Conservation (phyloP, 768 basidiomycete genomes). For the Suillus lakei region DNA sequence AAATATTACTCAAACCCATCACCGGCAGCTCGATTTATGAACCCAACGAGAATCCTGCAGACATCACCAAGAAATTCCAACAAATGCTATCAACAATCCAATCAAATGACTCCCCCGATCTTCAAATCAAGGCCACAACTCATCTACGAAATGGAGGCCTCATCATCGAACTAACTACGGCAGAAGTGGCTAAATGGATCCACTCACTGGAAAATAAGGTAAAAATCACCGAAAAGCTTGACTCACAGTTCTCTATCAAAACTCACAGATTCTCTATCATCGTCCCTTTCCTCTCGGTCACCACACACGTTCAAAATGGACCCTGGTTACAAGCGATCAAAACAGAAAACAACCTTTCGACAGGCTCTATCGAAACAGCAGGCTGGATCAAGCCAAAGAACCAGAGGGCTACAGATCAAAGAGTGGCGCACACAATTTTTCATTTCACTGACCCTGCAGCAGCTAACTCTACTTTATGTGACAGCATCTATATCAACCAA, state of each 20-base stretch:
- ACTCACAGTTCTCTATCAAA: neutral
- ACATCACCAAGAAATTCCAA: neutral
- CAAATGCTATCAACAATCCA: accelerated
- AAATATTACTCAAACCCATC: neutral
- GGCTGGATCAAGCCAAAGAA: neutral
- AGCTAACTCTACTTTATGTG: neutral
- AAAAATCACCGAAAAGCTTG: neutral
- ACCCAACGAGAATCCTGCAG: neutral
- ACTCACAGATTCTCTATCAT: accelerated
- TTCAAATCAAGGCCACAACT: neutral
- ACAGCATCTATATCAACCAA: neutral
- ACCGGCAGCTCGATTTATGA: neutral
- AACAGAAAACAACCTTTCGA: neutral
- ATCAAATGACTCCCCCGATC: accelerated
- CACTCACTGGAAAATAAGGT: neutral
- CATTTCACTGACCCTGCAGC: neutral
- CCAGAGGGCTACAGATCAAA: neutral
- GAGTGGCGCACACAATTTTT: neutral
- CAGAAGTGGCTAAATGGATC: neutral
- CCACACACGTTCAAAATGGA: neutral
- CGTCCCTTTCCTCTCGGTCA: neutral
- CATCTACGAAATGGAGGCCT: neutral
- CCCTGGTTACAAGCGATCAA: neutral
- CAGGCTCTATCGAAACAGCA: neutral
- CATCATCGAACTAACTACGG: neutral